phyloP scores from a whole-genome alignment of 768 basidiomycete species.

The Leccinum olivaceopallidum region DNA sequence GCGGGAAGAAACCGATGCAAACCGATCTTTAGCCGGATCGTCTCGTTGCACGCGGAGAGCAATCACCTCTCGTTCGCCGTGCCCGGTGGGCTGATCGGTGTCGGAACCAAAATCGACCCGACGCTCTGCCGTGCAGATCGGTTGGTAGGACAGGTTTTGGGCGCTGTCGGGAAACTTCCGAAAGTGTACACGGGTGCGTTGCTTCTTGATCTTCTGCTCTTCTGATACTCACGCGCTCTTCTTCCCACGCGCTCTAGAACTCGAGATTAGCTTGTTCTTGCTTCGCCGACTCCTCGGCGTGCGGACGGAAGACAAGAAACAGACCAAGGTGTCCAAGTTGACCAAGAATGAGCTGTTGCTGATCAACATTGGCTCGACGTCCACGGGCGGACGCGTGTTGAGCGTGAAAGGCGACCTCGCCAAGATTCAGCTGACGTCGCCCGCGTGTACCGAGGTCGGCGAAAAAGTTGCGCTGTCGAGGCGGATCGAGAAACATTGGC shows the following conservation, averaged over 20 bases:
- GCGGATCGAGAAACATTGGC: constrained; percentile 98
- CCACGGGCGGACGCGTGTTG: constrained; percentile 93
- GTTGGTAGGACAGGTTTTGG: constrained; percentile 94
- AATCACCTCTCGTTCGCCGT: constrained; percentile 95
- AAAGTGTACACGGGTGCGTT: constrained; percentile 81
- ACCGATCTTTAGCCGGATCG: constrained; percentile 90
- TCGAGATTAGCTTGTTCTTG: constrained; percentile 92
- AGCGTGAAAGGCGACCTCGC: constrained; percentile 94
- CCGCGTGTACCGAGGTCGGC: constrained; percentile 94
- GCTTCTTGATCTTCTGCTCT: background rate
- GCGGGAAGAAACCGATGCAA: constrained; percentile 89
- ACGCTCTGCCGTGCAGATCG: constrained; percentile 97
- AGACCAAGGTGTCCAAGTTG: constrained; percentile 92
- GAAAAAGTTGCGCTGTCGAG: constrained; percentile 97
- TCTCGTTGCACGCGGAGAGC: constrained; percentile 92
- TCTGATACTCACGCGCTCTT: background rate
- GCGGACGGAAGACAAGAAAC: constrained; percentile 98
- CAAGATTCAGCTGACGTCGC: constrained; percentile 90
- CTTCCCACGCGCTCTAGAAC: constrained; percentile 48
- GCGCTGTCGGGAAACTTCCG: constrained; percentile 91
- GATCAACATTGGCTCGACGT: constrained; percentile 98
- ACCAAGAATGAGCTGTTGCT: constrained; percentile 89
- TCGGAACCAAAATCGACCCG: constrained; percentile 95
- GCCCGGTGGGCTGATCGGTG: constrained; percentile 97
- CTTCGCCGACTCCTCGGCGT: constrained; percentile 96